Evolutionary conservation across 2,329 filamentous ascomycete species (phyloP), one percentile per base, ranked within the genome.

Genomic region (Zymoseptoria passerinii): DNA sequence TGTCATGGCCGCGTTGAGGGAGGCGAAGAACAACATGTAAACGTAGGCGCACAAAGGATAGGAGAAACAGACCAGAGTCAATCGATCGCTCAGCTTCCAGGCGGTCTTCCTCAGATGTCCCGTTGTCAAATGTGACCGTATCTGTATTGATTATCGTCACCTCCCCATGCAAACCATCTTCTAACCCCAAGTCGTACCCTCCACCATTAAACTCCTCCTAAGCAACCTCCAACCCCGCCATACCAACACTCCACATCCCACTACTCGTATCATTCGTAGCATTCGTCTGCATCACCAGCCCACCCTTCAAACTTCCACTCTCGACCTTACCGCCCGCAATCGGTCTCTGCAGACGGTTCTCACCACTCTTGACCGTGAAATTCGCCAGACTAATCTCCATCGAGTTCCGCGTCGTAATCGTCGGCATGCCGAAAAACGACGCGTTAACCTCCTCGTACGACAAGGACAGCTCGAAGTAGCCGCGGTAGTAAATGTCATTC

Each of bases 1-100:
- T 53, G 91, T 96, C 16, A 96, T 99, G 89, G 82, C 81, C 29
- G 86, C 86, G 67, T 77, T 97, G 68, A 81, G 94, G 56, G 89
- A 95, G 74, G 86, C 95, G 87, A 99, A 97, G 84, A 92, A 95
- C 60, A 67, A 66, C 6, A 71, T 70, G 69, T 72, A 68, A 49
- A 51, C n/a, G 51, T 27, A 5, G 23, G 23, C 23, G 2, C 2
- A 4, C 2, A 23, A 23, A 4, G 4, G 23, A 23, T 4, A 23
- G 23, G 23, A 23, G 23, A 23, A 4, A 23, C 23, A 23, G 23
- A 23, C 4, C 4, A 23, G 4, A 23, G 23, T 23, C 4, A 23
- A 23, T 23, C 4, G 23, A 23, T 23, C 23, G 4, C 23, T 23
- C 23, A 44, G 35, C 16, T 44, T 44, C 13, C 35, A n/a, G n/a